These are phyloP conservation scores for Paramecium bursaria DNA, from an alignment of 73 alveolate species.

Conservation along the genomic window DNA sequence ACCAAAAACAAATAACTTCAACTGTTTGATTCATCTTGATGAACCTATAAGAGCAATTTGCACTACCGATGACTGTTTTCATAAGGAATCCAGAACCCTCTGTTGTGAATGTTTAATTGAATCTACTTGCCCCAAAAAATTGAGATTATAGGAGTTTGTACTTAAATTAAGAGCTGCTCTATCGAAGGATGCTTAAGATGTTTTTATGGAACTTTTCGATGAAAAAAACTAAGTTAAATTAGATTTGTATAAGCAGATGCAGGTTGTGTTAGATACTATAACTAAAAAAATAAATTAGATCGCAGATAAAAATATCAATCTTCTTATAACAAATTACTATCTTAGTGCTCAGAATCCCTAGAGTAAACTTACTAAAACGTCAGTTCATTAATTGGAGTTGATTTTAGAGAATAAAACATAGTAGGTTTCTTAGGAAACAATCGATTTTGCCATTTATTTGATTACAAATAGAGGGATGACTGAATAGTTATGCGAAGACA, in stretches of 20 bases:
- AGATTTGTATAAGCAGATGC: constrained; percentile 19
- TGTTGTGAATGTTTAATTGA: constrained; percentile 58
- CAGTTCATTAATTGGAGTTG: constrained; percentile 19
- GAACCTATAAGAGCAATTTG: constrained; percentile 52
- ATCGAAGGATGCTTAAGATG: constrained; percentile 56
- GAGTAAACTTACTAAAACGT: background rate
- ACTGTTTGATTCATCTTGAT: constrained; percentile 46
- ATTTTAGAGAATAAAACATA: constrained; percentile 14
- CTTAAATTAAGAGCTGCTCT: constrained; percentile 13
- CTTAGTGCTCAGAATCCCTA: constrained; percentile 2
- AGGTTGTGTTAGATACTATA: constrained; percentile 11
- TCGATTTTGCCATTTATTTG: constrained; percentile 51
- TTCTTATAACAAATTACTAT: constrained; percentile 38
- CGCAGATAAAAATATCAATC: background rate
- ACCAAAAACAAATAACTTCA: constrained; percentile 35
- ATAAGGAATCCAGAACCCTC: constrained; percentile 8
- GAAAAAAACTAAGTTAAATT: constrained; percentile 50
- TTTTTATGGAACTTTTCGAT: constrained; percentile 55
- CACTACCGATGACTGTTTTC: constrained; percentile 19
- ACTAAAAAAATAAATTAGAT: background rate
- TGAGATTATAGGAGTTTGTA: constrained; percentile 10
- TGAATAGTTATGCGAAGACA: constrained; percentile 31
- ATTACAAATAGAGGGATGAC: constrained; percentile 41
- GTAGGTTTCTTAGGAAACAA: constrained; percentile 21
- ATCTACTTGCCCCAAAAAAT: constrained; percentile 22